Conservation (phyloP, 345 rosid genomes). For the Gossypium thurberi region DNA sequence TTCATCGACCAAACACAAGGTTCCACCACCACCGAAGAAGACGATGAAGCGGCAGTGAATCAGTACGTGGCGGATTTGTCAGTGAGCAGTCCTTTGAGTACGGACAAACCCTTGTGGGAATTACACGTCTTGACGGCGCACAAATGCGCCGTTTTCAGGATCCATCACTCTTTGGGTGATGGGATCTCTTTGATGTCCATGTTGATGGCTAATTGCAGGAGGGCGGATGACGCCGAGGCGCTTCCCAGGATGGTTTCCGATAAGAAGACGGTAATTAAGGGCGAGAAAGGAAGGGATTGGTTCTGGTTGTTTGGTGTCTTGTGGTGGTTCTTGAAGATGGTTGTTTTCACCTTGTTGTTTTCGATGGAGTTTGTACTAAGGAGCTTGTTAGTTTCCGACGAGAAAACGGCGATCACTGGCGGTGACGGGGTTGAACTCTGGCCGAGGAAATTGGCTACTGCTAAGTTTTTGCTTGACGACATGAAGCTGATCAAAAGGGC, state of each 20-base stretch:
- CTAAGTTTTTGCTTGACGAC: conserved; percentile 40
- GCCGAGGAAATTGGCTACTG: conserved; percentile 53
- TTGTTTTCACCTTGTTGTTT: conserved; percentile 31
- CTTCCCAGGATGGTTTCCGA: conserved; percentile 17
- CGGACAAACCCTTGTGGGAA: conserved; percentile 58
- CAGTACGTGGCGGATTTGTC: conserved; percentile 45
- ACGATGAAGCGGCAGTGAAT: conserved; percentile 20
- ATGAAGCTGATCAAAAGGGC: conserved; percentile 46
- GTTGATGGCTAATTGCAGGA: conserved; percentile 38
- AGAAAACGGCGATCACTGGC: conserved; percentile 37
- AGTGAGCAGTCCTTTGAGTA: conserved; percentile 27
- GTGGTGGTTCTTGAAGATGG: conserved; percentile 23
- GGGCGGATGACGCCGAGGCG: conserved; percentile 23
- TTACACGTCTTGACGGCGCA: conserved; percentile 32
- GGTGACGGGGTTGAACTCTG: conserved; percentile 60
- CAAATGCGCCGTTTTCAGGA: conserved; percentile 31
- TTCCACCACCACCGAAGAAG: neutral
- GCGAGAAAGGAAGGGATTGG: conserved; percentile 13
- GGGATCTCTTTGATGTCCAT: conserved; percentile 55
- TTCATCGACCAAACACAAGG: neutral
- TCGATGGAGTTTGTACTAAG: conserved; percentile 29
- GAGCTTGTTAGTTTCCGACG: conserved; percentile 29
- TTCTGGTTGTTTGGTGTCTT: neutral
- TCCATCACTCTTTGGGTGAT: conserved; percentile 60
- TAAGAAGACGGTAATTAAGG: neutral